Evolutionary conservation across 768 basidiomycete genomes (phyloP).

Genomic region (Pluteus cervinus): DNA sequence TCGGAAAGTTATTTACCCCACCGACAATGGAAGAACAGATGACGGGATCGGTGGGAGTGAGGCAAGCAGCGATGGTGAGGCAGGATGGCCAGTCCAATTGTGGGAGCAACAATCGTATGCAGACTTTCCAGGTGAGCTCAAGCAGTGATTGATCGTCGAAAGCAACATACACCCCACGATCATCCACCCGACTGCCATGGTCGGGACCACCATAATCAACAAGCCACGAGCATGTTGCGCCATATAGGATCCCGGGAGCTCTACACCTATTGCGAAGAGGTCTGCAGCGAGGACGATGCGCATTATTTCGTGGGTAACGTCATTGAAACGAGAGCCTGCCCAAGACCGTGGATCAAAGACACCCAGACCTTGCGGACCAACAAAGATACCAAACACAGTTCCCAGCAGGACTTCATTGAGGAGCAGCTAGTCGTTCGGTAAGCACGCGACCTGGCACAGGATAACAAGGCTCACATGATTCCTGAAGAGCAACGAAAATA

Average conservation of each 20-base stretch:
- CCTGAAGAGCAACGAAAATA: too few relatives aligned
- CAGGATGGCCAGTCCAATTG: slow-evolving; percentile 64
- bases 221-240: slow-evolving; percentile 69
- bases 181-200: slow-evolving; percentile 84
- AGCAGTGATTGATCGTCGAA: neutral
- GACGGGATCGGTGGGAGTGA: slow-evolving; percentile 94
- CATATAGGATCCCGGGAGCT: slow-evolving; percentile 85
- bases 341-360: slow-evolving; percentile 77
- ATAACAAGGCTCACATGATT: too few relatives aligned
- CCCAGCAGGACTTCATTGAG: slow-evolving; percentile 94
- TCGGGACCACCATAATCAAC: slow-evolving; percentile 66
- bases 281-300: slow-evolving; percentile 86
- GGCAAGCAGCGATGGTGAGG: slow-evolving; percentile 81
- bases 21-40: slow-evolving; percentile 81
- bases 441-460: too few relatives aligned
- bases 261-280: slow-evolving; percentile 93
- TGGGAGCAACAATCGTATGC: too few relatives aligned
- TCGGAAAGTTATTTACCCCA: slow-evolving; percentile 18
- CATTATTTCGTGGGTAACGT: slow-evolving; percentile 78
- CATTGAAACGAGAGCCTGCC: slow-evolving; percentile 42
- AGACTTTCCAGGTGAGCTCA: too few relatives aligned
- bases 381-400: slow-evolving; percentile 57
- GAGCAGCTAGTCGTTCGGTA: too few relatives aligned
- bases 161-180: slow-evolving; percentile 52
- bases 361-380: slow-evolving; percentile 68